Evolutionary conservation across 2,329 filamentous ascomycete species (phyloP).

Genomic region (Chrysoporthe cubensis): DNA sequence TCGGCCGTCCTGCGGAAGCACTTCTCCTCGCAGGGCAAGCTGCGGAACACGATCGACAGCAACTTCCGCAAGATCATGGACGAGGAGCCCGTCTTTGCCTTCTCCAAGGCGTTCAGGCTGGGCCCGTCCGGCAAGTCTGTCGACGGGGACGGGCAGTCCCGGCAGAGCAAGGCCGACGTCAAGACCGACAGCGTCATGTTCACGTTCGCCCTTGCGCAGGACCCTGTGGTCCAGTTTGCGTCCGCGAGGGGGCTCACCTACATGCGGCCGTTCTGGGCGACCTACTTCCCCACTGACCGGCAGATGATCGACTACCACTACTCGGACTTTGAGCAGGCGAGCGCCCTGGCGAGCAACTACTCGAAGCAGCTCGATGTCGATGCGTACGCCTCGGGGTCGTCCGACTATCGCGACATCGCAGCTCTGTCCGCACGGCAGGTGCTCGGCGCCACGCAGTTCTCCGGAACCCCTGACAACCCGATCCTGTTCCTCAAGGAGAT

Average conservation of each 20-base stretch:
- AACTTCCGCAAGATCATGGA: slow-evolving; percentile 73
- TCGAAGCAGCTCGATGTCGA: slow-evolving; percentile 71
- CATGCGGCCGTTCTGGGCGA: slow-evolving; percentile 81
- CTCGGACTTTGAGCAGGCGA: slow-evolving; percentile 69
- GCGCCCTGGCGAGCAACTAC: slow-evolving; percentile 70
- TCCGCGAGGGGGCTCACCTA: slow-evolving; percentile 73
- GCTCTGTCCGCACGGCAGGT: slow-evolving; percentile 80
- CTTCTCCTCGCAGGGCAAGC: slow-evolving; percentile 69
- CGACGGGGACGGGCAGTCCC: background rate
- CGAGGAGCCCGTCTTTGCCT: slow-evolving; percentile 81
- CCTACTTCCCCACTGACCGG: slow-evolving; percentile 67
- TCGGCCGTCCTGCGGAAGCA: slow-evolving; percentile 66
- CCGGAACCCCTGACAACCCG: slow-evolving; percentile 71
- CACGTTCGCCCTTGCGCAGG: slow-evolving; percentile 76
- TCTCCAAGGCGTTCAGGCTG: slow-evolving; percentile 67
- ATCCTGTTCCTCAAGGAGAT: slow-evolving; percentile 86
- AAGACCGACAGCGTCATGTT: slow-evolving; percentile 66
- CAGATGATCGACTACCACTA: slow-evolving; percentile 78
- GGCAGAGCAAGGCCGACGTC: slow-evolving; percentile 3
- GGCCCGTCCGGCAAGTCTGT: slow-evolving; percentile 33
- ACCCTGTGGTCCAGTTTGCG: slow-evolving; percentile 80
- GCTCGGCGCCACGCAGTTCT: slow-evolving; percentile 77
- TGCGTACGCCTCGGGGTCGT: slow-evolving; percentile 73
- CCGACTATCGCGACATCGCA: slow-evolving; percentile 77
- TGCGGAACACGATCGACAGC: slow-evolving; percentile 70